Evolutionary conservation across 345 rosid genomes (phyloP).

Genomic region (Camelina sativa): DNA sequence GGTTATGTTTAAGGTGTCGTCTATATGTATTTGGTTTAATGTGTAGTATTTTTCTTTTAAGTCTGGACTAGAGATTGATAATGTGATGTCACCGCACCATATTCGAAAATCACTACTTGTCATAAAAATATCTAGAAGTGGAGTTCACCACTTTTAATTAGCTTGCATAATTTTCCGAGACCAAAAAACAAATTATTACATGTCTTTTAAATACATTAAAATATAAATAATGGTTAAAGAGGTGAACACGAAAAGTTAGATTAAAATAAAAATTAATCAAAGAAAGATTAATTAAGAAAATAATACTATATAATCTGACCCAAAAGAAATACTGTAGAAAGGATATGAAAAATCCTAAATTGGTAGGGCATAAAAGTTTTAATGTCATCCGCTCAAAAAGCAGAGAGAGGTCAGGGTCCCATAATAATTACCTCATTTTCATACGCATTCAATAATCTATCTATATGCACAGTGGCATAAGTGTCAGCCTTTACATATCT

Average conservation of each 20-base stretch:
- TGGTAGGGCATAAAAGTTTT: conserved; percentile 32
- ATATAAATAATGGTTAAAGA: neutral
- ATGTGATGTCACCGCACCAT: neutral
- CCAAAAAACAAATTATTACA: neutral
- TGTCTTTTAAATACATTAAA: neutral
- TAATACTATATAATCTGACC: neutral
- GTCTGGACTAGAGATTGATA: neutral
- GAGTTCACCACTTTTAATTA: neutral
- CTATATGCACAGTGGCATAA: conserved; percentile 20
- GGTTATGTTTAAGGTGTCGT: neutral
- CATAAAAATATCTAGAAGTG: conserved; percentile 10
- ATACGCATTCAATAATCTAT: conserved; percentile 21
- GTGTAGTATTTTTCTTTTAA: too few species aligned
- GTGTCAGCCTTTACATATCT: conserved; percentile 22
- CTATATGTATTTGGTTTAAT: neutral
- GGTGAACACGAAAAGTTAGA: neutral
- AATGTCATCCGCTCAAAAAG: conserved; percentile 26
- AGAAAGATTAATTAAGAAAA: neutral
- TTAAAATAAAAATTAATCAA: neutral
- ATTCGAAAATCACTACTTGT: conserved; percentile 1
- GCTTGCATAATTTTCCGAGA: neutral
- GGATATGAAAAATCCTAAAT: conserved; percentile 6
- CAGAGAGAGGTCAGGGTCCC: conserved; percentile 18
- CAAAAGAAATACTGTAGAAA: neutral
- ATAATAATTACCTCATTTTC: conserved; percentile 9